phyloP scores from a whole-genome alignment of 1,284 basidiomycete species.

The Naganishia sp. region DNA sequence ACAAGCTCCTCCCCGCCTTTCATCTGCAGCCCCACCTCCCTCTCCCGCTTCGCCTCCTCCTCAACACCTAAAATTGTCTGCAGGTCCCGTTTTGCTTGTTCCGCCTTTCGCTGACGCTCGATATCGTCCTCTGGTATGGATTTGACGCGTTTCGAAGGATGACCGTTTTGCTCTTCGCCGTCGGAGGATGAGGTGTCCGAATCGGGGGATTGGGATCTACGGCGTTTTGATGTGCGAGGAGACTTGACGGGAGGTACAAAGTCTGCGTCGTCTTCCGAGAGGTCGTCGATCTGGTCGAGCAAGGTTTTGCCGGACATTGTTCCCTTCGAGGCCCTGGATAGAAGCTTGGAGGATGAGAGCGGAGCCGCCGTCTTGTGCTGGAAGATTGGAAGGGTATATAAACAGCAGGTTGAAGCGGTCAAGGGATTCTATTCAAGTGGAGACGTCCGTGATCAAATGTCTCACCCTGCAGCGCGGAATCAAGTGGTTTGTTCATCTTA shows the following conservation, averaged over 20 bases:
- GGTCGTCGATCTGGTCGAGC: slow-evolving; percentile 20
- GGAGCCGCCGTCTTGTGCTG: too few species aligned
- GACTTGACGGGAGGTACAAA: background rate
- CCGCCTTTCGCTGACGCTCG: slow-evolving; percentile 1
- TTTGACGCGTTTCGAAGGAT: background rate
- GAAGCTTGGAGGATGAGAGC: too few species aligned
- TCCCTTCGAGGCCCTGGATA: too few species aligned
- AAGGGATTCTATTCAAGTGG: too few species aligned
- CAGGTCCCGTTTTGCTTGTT: slow-evolving; percentile 1
- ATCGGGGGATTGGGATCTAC: background rate
- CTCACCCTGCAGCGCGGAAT: too few species aligned
- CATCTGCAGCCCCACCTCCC: background rate
- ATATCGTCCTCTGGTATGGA: background rate
- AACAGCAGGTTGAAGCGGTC: too few species aligned
- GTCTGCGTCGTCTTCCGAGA: slow-evolving; percentile 11
- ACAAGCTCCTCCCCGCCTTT: slow-evolving; percentile 39
- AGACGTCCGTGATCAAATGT: too few species aligned
- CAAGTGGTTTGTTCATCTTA: too few species aligned
- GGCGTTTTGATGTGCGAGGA: slow-evolving; percentile 1
- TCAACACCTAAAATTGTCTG: slow-evolving; percentile 12
- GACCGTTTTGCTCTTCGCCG: background rate
- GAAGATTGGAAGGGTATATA: too few species aligned
- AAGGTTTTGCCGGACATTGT: slow-evolving; percentile 8
- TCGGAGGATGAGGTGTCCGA: background rate
- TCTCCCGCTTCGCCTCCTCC: slow-evolving; percentile 20